A percentile compares a stretch with the other conserved stretches of the same genome.
phyloP scores from a whole-genome alignment of 2,329 filamentous ascomycete genomes.

The Claviceps sp. region DNA sequence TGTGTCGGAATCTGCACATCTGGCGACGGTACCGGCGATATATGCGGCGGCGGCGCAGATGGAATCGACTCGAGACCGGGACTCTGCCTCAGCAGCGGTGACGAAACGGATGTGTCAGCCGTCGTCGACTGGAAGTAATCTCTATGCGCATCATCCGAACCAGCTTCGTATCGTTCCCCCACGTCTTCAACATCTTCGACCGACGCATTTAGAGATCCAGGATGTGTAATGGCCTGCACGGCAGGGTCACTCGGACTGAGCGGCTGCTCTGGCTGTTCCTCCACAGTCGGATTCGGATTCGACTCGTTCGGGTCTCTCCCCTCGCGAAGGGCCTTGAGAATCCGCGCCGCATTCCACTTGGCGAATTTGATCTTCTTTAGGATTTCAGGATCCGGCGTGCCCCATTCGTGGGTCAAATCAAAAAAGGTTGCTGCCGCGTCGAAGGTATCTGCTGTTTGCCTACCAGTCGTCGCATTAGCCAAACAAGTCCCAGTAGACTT shows the following conservation, averaged over 20 bases:
- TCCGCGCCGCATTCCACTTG: constrained; percentile 88
- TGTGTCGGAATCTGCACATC: constrained; percentile 12
- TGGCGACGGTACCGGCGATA: constrained; percentile 8
- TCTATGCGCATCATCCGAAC: constrained; percentile 10
- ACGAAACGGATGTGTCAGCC: constrained; percentile 19
- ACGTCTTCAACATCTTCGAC: constrained; percentile 41
- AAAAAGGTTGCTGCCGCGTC: constrained; percentile 87
- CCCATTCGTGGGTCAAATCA: constrained; percentile 78
- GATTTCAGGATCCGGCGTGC: constrained; percentile 57
- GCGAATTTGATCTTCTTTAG: constrained; percentile 86
- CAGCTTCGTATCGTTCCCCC: constrained; percentile 16
- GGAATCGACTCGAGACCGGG: constrained; percentile 12
- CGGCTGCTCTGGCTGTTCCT: constrained; percentile 25
- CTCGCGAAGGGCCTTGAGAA: constrained; percentile 79
- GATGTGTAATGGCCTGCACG: constrained; percentile 32
- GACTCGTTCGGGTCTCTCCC: constrained; percentile 85
- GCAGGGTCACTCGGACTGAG: constrained; percentile 55
- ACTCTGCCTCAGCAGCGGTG: constrained; percentile 21
- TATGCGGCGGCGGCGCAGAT: constrained; percentile 9
- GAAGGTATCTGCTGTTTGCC: constrained; percentile 88
- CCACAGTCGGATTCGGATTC: constrained; percentile 45
- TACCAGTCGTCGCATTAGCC: constrained; percentile 17
- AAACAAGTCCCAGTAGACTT: no score
- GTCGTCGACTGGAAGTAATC: constrained; percentile 20
- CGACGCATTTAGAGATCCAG: constrained; percentile 25